Evolutionary conservation across 169 alveolate species (phyloP), one percentile per base, ranked within the genome.

Genomic region (Cryptosporidium parvum): DNA sequence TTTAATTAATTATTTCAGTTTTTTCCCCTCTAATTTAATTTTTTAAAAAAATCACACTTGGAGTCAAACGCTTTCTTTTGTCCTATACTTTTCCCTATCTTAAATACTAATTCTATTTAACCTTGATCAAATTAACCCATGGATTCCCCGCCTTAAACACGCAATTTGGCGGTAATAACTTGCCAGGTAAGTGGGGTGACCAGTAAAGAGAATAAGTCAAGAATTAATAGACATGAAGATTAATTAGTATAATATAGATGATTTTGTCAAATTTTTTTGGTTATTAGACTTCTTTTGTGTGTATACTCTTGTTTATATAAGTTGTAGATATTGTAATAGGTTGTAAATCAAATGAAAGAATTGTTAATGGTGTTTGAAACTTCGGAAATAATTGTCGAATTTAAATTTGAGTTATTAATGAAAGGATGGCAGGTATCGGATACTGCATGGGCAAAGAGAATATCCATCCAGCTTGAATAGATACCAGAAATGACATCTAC

Each of bases 351-450:
- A 16, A 26, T 18, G 52, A 26, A 42, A 37, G 33, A 73, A n/a
- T 0, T 35, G 10, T 73, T 62, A 18, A 73, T 56, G 26, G 23
- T 45, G 26, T 80, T 62, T 8, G 72, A 61, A 21, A 80, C 62
- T 9, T 65, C 33, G 4, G 75, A 12, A 80, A 65, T 67, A 61
- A 80, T 42, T 7, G 67, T 29, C 0, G 56, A 23, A 59, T 42
- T 80, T 2, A 62, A 21, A 80, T 80, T 44, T 14, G 62, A 9
- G 45, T 80, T 42, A 53, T 53, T 35, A 39, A 80, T 80, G 9
- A 80, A 80, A 29, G 89, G 89, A 80, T 80, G 89, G 8, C 68
- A 26, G 12, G 70, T n/a, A 26, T 80, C 89, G 39, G 65, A 37
- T 8, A 62, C 16, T 37, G 75, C 56, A 62, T 59, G 23, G 3